Evolutionary conservation across 345 rosid species (phyloP).

Genomic region (Limnanthes douglasii): DNA sequence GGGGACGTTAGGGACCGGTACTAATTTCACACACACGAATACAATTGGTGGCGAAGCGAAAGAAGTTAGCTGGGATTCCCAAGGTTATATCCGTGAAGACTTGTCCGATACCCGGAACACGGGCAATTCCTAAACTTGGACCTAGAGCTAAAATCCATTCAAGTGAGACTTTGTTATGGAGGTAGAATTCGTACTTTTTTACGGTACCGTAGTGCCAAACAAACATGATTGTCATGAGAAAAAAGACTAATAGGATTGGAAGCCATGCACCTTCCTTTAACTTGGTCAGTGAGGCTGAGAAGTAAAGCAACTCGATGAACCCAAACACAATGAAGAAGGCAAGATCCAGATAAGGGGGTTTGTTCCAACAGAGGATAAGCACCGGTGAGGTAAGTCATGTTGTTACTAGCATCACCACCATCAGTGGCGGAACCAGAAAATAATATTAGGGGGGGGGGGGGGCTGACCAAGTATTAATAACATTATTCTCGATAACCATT

Average conservation of each 20-base stretch:
- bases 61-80: slow-evolving; percentile 48
- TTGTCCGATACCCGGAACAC: slow-evolving; percentile 50
- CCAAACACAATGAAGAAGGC: slow-evolving; percentile 34
- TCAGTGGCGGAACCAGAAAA: too few relatives aligned
- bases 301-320: slow-evolving; percentile 25
- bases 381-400: slow-evolving; percentile 53
- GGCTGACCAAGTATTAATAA: too few relatives aligned
- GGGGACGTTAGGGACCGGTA: slow-evolving; percentile 29
- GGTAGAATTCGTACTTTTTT: slow-evolving; percentile 40
- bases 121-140: slow-evolving; percentile 34
- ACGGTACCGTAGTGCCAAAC: slow-evolving; percentile 44
- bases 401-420: slow-evolving; percentile 29
- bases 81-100: slow-evolving; percentile 30
- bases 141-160: slow-evolving; percentile 44
- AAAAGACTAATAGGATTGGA: slow-evolving; percentile 18
- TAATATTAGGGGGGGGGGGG: too few relatives aligned
- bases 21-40: slow-evolving; percentile 50
- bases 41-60: slow-evolving; percentile 42
- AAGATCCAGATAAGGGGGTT: slow-evolving; percentile 19
- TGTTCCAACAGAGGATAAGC: slow-evolving; percentile 37
- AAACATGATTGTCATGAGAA: slow-evolving; percentile 30
- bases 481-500: too few relatives aligned
- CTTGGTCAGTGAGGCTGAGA: slow-evolving; percentile 25
- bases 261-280: slow-evolving; percentile 46
- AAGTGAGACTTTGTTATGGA: slow-evolving; percentile 34